Conservation (phyloP, 179 eudicot genomes). For the Monotropa hypopitys region DNA sequence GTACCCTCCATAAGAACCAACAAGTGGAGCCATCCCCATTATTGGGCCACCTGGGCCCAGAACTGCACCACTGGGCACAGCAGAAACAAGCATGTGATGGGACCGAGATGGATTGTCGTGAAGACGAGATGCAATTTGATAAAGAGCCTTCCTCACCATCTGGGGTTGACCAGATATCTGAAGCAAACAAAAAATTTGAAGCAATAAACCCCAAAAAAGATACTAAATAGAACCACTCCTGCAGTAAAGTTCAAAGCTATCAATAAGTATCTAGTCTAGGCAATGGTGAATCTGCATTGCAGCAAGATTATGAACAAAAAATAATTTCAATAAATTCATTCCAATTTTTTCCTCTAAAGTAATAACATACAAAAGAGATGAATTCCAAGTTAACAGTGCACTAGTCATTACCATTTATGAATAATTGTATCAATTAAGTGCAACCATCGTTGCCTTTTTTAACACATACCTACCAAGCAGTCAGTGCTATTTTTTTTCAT, state of each 20-base stretch:
- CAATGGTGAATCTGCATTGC: neutral
- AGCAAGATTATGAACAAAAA: neutral
- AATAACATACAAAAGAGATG: neutral
- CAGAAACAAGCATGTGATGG: conserved; percentile 72
- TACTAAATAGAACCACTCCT: neutral
- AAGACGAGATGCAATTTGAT: conserved; percentile 67
- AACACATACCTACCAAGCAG: neutral
- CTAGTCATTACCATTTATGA: neutral
- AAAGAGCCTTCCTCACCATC: conserved; percentile 74
- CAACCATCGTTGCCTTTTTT: neutral
- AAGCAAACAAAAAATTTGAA: neutral
- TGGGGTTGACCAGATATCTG: conserved; percentile 78
- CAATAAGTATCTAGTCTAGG: neutral
- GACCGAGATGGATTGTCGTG: conserved; percentile 91
- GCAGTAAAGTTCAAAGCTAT: neutral
- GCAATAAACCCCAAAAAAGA: neutral
- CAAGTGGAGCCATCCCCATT: conserved; percentile 65
- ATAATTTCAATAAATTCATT: neutral
- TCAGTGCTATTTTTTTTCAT: neutral
- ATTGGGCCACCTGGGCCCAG: conserved; percentile 63
- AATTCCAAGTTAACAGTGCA: neutral
- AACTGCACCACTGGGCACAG: conserved; percentile 53
- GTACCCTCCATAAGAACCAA: conserved; percentile 67
- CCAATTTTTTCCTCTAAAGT: neutral
- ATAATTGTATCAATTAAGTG: neutral